Percentiles rank a stretch among this genome's conserved stretches.
These are phyloP conservation scores for Clonostachys rhizophaga DNA, from an alignment of 2,329 filamentous ascomycete species.

Conservation along the genomic window DNA sequence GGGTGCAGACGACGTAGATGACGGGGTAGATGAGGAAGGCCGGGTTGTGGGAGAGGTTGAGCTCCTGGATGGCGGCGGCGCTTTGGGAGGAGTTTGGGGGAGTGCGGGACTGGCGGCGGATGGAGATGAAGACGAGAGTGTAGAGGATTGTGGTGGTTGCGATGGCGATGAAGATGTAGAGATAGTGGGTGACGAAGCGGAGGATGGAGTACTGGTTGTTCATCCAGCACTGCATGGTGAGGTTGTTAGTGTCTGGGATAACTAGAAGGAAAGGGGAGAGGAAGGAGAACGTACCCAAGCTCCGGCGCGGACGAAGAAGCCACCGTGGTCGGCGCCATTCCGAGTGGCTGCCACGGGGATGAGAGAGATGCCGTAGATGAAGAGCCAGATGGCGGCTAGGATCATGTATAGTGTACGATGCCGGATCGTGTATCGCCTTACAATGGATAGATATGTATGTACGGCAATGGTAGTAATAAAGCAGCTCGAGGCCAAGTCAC, in stretches of 20 bases:
- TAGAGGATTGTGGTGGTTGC: conserved; percentile 31
- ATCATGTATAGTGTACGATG: conserved; percentile 41
- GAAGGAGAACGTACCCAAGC: conserved; percentile 45
- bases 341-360: conserved; percentile 39
- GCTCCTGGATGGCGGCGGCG: conserved; percentile 3
- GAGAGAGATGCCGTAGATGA: conserved; percentile 52
- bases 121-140: conserved; percentile 29
- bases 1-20: conserved; percentile 65
- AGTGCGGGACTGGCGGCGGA: conserved; percentile 18
- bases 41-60: conserved; percentile 28
- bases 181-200: conserved; percentile 57
- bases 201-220: conserved; percentile 46
- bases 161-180: conserved; percentile 53
- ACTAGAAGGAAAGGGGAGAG: not conserved
- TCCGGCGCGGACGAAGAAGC: conserved; percentile 59
- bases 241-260: conserved; percentile 5
- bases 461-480: conserved; percentile 63
- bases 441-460: conserved; percentile 62
- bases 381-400: conserved; percentile 49
- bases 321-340: conserved; percentile 32
- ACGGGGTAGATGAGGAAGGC: conserved; percentile 64
- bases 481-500: conserved; percentile 61
- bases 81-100: conserved; percentile 2
- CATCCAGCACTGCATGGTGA: conserved; percentile 53
- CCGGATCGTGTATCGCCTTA: conserved; percentile 47